A percentile compares a stretch with the other conserved stretches of the same genome.
phyloP scores from a whole-genome alignment of 352 stramenopile genomes.

The Thalassiosira ordinaria region DNA sequence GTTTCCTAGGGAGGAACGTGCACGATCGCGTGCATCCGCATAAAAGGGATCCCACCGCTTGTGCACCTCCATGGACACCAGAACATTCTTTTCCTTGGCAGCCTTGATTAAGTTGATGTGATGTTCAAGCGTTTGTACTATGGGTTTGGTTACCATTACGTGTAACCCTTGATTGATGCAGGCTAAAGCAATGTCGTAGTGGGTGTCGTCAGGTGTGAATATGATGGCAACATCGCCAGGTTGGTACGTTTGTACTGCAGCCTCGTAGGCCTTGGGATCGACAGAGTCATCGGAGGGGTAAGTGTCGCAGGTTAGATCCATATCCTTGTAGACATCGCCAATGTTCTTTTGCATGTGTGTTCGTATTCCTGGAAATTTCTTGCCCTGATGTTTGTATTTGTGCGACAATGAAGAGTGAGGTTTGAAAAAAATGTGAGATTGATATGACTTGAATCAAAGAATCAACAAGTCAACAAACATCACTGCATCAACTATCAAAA shows the following conservation, averaged over 20 bases:
- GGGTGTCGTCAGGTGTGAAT: conserved; percentile 92
- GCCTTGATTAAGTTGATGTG: conserved; percentile 83
- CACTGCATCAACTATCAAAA: too few relatives aligned
- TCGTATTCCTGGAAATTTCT: too few relatives aligned
- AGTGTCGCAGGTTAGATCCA: conserved; percentile 88
- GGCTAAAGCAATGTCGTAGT: conserved; percentile 90
- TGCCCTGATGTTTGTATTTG: too few relatives aligned
- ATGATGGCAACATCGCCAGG: conserved; percentile 88
- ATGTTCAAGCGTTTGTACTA: conserved; percentile 90
- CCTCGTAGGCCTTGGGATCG: conserved; percentile 86
- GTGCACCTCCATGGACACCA: conserved; percentile 88
- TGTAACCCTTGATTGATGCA: conserved; percentile 88
- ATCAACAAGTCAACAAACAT: too few relatives aligned
- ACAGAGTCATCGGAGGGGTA: conserved; percentile 87
- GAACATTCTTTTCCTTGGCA: conserved; percentile 84
- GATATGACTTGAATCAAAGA: too few relatives aligned
- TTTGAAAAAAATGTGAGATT: too few relatives aligned
- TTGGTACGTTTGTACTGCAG: conserved; percentile 80
- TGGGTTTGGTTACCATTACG: conserved; percentile 92
- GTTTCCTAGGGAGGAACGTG: conserved; percentile 81
- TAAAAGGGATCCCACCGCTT: conserved; percentile 93
- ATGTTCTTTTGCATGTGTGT: conserved; percentile 89
- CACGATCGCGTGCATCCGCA: conserved; percentile 88
- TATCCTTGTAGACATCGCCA: conserved; percentile 85
- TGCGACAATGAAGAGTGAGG: too few relatives aligned